phyloP scores from a whole-genome alignment of 345 rosid genomes.

The Salix purpurea region DNA sequence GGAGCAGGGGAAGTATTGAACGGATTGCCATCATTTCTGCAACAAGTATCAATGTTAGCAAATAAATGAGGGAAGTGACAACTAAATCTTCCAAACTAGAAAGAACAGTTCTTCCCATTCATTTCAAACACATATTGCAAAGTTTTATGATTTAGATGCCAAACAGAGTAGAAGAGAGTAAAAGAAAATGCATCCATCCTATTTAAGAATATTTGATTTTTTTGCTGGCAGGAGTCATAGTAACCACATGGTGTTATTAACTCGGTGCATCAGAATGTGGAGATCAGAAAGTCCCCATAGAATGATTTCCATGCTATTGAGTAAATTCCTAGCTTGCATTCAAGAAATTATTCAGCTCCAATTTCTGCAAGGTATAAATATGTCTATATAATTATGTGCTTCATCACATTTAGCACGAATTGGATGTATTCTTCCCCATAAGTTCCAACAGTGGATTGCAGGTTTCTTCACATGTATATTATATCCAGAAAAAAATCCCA shows the following conservation, averaged over 20 bases:
- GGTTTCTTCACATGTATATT: background rate
- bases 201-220: background rate
- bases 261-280: background rate
- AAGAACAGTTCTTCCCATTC: background rate
- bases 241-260: background rate
- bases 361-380: background rate
- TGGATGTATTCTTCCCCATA: background rate
- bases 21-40: conserved; percentile 80
- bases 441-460: background rate
- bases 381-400: background rate
- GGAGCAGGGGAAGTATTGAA: conserved; percentile 61
- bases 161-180: background rate
- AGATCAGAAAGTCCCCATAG: background rate
- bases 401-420: background rate
- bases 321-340: background rate
- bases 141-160: background rate
- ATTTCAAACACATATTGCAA: background rate
- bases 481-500: background rate
- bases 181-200: conserved; percentile 1
- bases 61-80: background rate
- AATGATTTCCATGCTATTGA: background rate
- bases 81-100: background rate
- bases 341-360: background rate
- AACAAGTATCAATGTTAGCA: conserved; percentile 20
- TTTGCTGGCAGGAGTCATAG: background rate